Percentiles rank a stretch among this genome's conserved stretches.
Conservation (phyloP, 805 yeast species). For the Candida vaughaniae region DNA sequence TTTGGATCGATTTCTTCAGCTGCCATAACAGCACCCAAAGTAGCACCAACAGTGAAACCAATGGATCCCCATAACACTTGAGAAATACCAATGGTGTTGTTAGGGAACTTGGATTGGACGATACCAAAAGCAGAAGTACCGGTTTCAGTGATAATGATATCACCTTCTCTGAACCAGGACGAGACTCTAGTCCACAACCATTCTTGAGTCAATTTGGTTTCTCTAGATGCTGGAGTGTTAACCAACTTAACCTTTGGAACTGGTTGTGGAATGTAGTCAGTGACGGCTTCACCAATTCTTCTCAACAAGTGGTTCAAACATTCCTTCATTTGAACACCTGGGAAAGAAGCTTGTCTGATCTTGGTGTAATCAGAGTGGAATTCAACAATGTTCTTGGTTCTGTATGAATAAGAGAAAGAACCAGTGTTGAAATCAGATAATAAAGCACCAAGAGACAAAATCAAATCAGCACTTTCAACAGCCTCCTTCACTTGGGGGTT, state of each 20-base stretch:
- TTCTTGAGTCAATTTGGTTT: slow-evolving; percentile 49
- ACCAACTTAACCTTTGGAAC: slow-evolving; percentile 53
- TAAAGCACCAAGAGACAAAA: slow-evolving; percentile 37
- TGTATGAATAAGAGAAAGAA: slow-evolving; percentile 38
- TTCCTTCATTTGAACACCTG: slow-evolving; percentile 43
- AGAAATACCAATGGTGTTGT: slow-evolving; percentile 60
- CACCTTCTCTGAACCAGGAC: slow-evolving; percentile 64
- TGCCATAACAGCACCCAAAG: slow-evolving; percentile 67
- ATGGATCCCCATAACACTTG: slow-evolving; percentile 79
- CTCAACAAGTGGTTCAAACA: slow-evolving; percentile 45
- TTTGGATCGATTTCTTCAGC: slow-evolving; percentile 60
- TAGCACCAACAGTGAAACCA: slow-evolving; percentile 68
- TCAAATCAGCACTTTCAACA: slow-evolving; percentile 37
- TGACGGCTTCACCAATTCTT: slow-evolving; percentile 35
- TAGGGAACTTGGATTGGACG: slow-evolving; percentile 63
- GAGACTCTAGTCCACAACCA: slow-evolving; percentile 69
- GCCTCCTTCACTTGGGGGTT: slow-evolving; percentile 36
- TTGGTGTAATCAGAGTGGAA: slow-evolving; percentile 43
- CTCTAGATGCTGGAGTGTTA: slow-evolving; percentile 39
- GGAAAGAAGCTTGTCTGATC: slow-evolving; percentile 39
- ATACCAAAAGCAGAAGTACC: slow-evolving; percentile 78
- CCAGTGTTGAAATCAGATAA: slow-evolving; percentile 43
- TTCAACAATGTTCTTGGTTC: slow-evolving; percentile 38
- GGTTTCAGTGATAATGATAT: slow-evolving; percentile 66
- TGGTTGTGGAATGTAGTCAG: slow-evolving; percentile 49